Conservation (phyloP, 2,329 filamentous ascomycete genomes). For the Nigrograna mackinnonii region DNA sequence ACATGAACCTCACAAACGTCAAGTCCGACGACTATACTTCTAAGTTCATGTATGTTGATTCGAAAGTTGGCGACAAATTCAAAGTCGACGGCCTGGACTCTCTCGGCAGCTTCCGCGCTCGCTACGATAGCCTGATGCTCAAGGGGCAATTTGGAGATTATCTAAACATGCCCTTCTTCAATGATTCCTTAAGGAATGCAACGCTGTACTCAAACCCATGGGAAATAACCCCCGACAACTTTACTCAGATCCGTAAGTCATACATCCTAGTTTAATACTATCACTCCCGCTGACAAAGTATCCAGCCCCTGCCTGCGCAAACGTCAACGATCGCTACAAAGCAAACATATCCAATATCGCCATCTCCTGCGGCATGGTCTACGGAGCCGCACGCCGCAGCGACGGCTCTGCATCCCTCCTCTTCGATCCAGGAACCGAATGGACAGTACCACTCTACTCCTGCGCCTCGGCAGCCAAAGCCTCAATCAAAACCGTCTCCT, state of each 20-base stretch:
- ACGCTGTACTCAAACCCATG: too few relatives aligned
- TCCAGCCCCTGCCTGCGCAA: constrained; percentile 36
- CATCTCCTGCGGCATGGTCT: constrained; percentile 45
- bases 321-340: constrained; percentile 15
- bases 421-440: constrained; percentile 46
- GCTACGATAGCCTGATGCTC: too few relatives aligned
- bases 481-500: too few relatives aligned
- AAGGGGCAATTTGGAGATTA: too few relatives aligned
- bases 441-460: constrained; percentile 48
- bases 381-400: constrained; percentile 41
- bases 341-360: constrained; percentile 50
- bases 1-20: constrained; percentile 46
- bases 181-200: too few relatives aligned
- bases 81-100: constrained; percentile 25
- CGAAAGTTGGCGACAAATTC: too few relatives aligned
- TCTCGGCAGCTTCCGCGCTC: neutral
- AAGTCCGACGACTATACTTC: constrained; percentile 3
- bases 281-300: neutral
- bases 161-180: too few relatives aligned
- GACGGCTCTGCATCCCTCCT: constrained; percentile 40
- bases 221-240: too few relatives aligned
- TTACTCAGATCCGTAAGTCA: too few relatives aligned
- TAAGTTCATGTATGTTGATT: constrained; percentile 29
- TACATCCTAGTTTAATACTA: too few relatives aligned
- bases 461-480: constrained; percentile 50